Base-by-base conservation (phyloP, 2,329 filamentous ascomycete species). In the Hymenoscyphus fructigenus region DNA sequence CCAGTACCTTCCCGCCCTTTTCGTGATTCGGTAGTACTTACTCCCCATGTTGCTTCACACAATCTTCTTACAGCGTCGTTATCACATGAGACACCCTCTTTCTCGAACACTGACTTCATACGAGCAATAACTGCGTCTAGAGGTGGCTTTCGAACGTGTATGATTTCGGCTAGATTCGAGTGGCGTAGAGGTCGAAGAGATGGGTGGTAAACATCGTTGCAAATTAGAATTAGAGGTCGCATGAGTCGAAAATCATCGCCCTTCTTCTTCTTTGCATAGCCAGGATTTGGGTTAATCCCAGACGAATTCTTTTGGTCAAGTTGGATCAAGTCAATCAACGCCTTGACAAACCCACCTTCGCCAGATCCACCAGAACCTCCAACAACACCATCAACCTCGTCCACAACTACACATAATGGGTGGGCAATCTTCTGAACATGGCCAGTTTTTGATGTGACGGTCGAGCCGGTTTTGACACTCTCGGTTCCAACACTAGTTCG, bases 351-450 rank as follows among this genome's bases (percentile, higher is more conserved):
- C 0, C 95, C 95, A 60, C 94, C 94, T 75, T 99, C 95, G 44
- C 93, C 91, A 32, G 89, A 88, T 28, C 81, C 84, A 5, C 90
- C 89, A 59, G 90, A 88, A 12, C 94, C 93, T 26, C 90, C 84
- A 2, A 96, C 92, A 0, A 96, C 95, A 50, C 95, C 95, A 75
- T 99, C 95, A 0, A 98, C 95, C 78, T 99, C 95, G 73, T 99
- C 95, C 0, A 99, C 92, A 1, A 99, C 85, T 3, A 99, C 91
- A 71, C 95, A 99, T 0, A 97, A 88, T 0, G 95, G 96, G 65
- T 89, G 91, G 14, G 91, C 93, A 38, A 89, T 83, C 74, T 92
- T 96, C 62, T 85, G 84, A 12, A 87, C 75, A 78, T 78, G 86
- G 72, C 72, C 82, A 71, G 82, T 73, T 65, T 83, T 81, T 34